Percentiles rank a stretch among this genome's conserved stretches.
These are phyloP conservation scores for Coemansia sp. DNA, from an alignment of 192 early-diverging fungal genomes.

Conservation along the genomic window DNA sequence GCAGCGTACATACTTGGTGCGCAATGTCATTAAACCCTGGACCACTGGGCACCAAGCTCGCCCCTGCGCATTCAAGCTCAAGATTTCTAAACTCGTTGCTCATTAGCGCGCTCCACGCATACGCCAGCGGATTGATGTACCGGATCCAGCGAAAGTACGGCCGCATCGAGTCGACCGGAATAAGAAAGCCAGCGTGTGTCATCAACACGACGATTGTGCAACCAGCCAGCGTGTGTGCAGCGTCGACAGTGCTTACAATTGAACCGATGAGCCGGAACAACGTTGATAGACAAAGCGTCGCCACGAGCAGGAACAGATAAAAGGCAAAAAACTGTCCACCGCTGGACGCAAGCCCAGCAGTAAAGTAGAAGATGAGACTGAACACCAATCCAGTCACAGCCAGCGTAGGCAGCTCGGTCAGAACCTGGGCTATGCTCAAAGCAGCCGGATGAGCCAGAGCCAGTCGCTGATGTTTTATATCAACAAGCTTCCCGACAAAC, in stretches of 20 bases:
- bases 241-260: slow-evolving; percentile 42
- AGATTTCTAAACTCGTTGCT: slow-evolving; percentile 65
- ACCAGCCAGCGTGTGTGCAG: slow-evolving; percentile 49
- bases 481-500: slow-evolving; percentile 67
- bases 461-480: slow-evolving; percentile 76
- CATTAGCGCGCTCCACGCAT: slow-evolving; percentile 64
- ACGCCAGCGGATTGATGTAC: slow-evolving; percentile 69
- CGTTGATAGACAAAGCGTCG: slow-evolving; percentile 59
- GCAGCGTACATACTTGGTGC: slow-evolving; percentile 64
- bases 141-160: slow-evolving; percentile 65
- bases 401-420: slow-evolving; percentile 59
- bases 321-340: slow-evolving; percentile 68
- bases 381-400: slow-evolving; percentile 57
- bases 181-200: slow-evolving; percentile 54
- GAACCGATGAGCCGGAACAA: slow-evolving; percentile 58
- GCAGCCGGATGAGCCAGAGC: slow-evolving; percentile 69
- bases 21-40: slow-evolving; percentile 46
- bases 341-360: slow-evolving; percentile 57
- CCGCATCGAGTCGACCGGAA: slow-evolving; percentile 61
- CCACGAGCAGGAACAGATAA: slow-evolving; percentile 58
- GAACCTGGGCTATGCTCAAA: slow-evolving; percentile 59
- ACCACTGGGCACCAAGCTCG: slow-evolving; percentile 53
- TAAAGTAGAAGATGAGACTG: slow-evolving; percentile 62
- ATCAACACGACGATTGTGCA: slow-evolving; percentile 44
- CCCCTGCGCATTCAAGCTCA: slow-evolving; percentile 22